Base-by-base conservation (phyloP, 1,139 yeast species). In the Zhuliangozyma parablackwelliae region DNA sequence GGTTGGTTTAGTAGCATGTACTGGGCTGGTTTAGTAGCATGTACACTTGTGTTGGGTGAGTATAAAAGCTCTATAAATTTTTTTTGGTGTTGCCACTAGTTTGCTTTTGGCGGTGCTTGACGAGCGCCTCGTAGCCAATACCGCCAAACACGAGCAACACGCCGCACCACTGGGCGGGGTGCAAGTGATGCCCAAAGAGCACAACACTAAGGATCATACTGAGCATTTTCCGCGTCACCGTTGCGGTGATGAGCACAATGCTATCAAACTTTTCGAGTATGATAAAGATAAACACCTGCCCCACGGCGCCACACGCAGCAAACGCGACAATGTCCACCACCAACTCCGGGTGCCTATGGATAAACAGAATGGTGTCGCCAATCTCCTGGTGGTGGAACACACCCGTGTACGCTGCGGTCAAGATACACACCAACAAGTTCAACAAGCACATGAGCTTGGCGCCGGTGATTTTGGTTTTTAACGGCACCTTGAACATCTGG, bases 151-250 rank as follows among this genome's bases (percentile, higher is more conserved):
- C 99, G 38, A 87, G 62, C 1, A 59, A 45, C 6, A 92, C 81
- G 0, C 97, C 97, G 1, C 65, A 34, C 88, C 96, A 85, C 61
- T 94, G 97, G 5, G 69, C 64, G 1, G 40, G 7, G 26, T 66
- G 70, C 47, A 92, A 72, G 5, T 59, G 57, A 54, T 92, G 97
- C 12, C 92, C 94, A 61, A 89, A 92, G 48, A 92, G 66, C 3
- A 87, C 57, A 36, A 92, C 96, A 53, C 96, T 85, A 41, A 92
- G 63, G 16, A 89, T 71, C 97, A 92, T 90, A 35, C 97, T 88
- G 37, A 89, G 68, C 97, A 92, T 90, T 55, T 92, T 92, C 47
- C 99, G 74, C 1, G 98, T 90, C 7, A 92, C 97, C 0, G 97
- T 94, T 13, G 95, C 94, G 25, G 96, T 90, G 27, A 92, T 89